These are phyloP conservation scores for Alternaria sp. DNA, from an alignment of 2,329 filamentous ascomycete species.

Conservation along the genomic window DNA sequence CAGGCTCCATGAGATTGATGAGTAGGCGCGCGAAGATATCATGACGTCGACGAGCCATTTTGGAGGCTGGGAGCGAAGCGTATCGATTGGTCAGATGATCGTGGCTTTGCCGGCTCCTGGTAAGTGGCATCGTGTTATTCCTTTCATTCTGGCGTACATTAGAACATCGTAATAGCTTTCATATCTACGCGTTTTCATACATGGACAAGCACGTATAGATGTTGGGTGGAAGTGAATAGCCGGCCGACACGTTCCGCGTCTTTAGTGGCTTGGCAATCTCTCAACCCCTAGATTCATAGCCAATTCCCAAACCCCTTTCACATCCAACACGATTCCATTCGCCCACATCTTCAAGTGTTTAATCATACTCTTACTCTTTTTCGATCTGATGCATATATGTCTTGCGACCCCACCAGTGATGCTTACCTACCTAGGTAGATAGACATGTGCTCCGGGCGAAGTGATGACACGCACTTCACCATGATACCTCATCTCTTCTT, in stretches of 20 bases:
- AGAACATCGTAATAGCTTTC: background rate
- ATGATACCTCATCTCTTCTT: background rate
- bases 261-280: background rate
- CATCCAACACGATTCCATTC: background rate
- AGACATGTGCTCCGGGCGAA: background rate
- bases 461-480: background rate
- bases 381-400: too few relatives aligned
- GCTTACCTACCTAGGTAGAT: background rate
- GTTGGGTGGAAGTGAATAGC: background rate
- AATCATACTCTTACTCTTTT: background rate
- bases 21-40: conserved; percentile 4
- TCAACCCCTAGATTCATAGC: background rate
- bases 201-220: background rate
- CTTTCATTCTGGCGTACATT: background rate
- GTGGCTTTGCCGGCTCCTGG: background rate
- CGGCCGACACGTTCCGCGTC: background rate
- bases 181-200: background rate
- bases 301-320: background rate
- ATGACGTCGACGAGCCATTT: conserved; percentile 3
- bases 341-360: too few relatives aligned
- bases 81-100: background rate
- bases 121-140: background rate
- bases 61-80: background rate
- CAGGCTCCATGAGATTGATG: background rate
- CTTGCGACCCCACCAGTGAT: background rate